Conservation (phyloP, 176 grass and related monocot species). For the Oryza meyeriana region DNA sequence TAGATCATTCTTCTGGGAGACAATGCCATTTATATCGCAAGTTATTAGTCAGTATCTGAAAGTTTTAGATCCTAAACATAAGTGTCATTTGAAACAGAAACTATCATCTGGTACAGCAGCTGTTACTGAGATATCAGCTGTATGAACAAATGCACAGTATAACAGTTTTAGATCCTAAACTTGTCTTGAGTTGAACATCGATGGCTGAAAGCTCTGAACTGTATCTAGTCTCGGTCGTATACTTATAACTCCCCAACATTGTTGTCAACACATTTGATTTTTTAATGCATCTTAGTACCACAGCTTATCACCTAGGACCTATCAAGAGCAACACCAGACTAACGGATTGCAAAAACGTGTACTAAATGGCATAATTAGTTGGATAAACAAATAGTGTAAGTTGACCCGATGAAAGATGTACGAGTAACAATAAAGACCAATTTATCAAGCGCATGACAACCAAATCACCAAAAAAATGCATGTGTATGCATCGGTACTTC, state of each 20-base stretch:
- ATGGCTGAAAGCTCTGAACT: background rate
- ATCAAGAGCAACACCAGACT: background rate
- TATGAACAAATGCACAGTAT: background rate
- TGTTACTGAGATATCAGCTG: background rate
- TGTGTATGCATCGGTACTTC: background rate
- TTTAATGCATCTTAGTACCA: background rate
- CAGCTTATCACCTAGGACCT: background rate
- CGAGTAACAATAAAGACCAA: background rate
- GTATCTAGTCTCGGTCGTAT: background rate
- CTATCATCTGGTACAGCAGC: background rate
- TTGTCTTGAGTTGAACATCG: background rate
- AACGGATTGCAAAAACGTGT: background rate
- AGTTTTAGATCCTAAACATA: background rate
- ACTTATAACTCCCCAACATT: background rate
- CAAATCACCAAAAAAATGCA: background rate
- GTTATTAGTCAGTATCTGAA: background rate
- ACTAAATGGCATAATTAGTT: background rate
- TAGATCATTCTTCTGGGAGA: background rate
- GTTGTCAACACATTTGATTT: background rate
- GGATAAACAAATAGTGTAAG: background rate
- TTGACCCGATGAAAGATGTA: conserved; percentile 25
- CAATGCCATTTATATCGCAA: background rate
- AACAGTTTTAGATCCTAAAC: background rate
- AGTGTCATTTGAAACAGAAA: background rate
- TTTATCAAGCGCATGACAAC: background rate